Conservation (phyloP, 805 yeast genomes). For the Kluyveromyces dobzhanskii region DNA sequence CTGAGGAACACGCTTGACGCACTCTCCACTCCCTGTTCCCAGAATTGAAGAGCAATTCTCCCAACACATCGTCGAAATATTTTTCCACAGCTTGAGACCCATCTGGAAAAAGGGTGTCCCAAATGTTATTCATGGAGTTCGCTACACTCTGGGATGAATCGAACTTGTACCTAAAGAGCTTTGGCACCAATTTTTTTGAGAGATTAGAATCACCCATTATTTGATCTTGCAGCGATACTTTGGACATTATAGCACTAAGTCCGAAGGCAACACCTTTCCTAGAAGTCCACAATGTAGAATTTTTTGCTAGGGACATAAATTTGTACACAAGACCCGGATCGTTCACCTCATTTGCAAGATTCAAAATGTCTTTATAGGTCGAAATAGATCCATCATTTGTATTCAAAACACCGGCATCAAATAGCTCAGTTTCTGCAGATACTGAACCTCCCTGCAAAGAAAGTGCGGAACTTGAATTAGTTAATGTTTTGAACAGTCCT, state of each 20-base stretch:
- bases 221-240: conserved; percentile 60
- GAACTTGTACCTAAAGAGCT: conserved; percentile 71
- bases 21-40: conserved; percentile 87
- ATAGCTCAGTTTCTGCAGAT: conserved; percentile 71
- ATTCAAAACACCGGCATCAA: conserved; percentile 71
- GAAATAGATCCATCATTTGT: conserved; percentile 83
- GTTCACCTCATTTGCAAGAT: conserved; percentile 87
- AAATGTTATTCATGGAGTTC: conserved; percentile 78
- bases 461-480: conserved; percentile 47
- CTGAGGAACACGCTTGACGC: conserved; percentile 77
- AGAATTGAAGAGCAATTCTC: conserved; percentile 60
- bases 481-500: conserved; percentile 66
- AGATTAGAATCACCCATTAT: conserved; percentile 45
- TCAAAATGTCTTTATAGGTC: conserved; percentile 84
- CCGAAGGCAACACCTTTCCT: conserved; percentile 94
- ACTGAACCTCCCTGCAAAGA: conserved; percentile 53
- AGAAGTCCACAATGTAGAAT: conserved; percentile 85
- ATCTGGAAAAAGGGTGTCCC: conserved; percentile 61
- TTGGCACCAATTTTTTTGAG: conserved; percentile 63
- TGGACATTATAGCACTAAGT: conserved; percentile 73
- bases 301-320: conserved; percentile 86
- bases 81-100: conserved; percentile 44
- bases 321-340: conserved; percentile 91
- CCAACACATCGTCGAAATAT: conserved; percentile 50
- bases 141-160: conserved; percentile 77